Evolutionary conservation across 768 basidiomycete genomes (phyloP).

Genomic region (Goffeauzyma gilvescens): DNA sequence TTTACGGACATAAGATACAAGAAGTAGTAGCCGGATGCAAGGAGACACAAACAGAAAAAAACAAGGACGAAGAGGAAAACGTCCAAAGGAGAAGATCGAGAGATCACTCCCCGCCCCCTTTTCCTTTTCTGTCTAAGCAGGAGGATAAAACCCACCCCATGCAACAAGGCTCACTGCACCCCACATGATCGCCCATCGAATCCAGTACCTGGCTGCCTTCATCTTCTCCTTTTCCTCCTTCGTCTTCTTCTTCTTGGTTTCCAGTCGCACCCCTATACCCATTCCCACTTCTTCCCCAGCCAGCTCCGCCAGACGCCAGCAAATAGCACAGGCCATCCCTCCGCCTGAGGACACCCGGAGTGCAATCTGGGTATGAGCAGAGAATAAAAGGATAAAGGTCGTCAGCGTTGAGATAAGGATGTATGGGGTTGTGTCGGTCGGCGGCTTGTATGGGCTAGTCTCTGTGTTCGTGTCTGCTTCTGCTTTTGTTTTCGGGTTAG

Average conservation of each 20-base stretch:
- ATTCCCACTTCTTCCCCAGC: slow-evolving; percentile 29
- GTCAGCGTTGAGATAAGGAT: slow-evolving; percentile 53
- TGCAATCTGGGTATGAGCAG: slow-evolving; percentile 71
- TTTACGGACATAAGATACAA: too few relatives aligned
- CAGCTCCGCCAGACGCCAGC: slow-evolving; percentile 69
- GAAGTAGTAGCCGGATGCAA: too few relatives aligned
- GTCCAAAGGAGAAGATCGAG: too few relatives aligned
- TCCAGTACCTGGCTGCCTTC: slow-evolving; percentile 43
- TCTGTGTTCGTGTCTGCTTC: slow-evolving; percentile 4
- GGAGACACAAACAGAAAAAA: too few relatives aligned
- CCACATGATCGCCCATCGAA: slow-evolving; percentile 65
- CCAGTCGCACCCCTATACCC: slow-evolving; percentile 30
- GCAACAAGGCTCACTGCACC: slow-evolving; percentile 48
- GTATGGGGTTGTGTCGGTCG: slow-evolving; percentile 45
- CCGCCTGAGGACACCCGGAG: slow-evolving; percentile 57
- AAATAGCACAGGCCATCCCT: slow-evolving; percentile 58
- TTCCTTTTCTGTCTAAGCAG: too few relatives aligned
- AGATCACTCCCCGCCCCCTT: too few relatives aligned
- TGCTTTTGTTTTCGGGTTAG: too few relatives aligned
- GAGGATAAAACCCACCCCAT: slow-evolving; percentile 74
- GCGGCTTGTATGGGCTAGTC: slow-evolving; percentile 20
- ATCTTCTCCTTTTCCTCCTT: slow-evolving; percentile 1
- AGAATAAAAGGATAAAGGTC: slow-evolving; percentile 48
- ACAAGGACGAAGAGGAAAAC: too few relatives aligned
- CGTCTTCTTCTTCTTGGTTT: not conserved